Base-by-base conservation (phyloP, 768 basidiomycete species). In the Kwoniella bestiolae region DNA sequence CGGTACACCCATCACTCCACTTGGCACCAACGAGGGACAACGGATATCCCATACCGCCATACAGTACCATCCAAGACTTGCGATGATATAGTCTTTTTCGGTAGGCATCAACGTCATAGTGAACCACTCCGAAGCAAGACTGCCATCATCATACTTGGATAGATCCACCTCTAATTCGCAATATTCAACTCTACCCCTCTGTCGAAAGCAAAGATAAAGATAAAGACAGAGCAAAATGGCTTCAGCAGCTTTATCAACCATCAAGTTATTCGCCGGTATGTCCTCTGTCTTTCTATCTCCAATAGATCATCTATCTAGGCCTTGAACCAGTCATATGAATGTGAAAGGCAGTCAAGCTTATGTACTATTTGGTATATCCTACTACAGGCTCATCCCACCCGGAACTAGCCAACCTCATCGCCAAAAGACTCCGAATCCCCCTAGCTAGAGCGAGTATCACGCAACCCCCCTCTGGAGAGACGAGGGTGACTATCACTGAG, bases 301-400 rank as follows among this genome's bases (percentile, higher is more conserved):
- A n/a, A n/a, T n/a, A n/a, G n/a, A n/a, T n/a, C n/a, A n/a, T n/a
- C n/a, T n/a, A n/a, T n/a, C n/a, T n/a, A n/a, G n/a, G n/a, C n/a
- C n/a, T n/a, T n/a, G n/a, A n/a, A n/a, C n/a, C n/a, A n/a, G n/a
- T n/a, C 1, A 11, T 41, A 23, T 41, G 38, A 4, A 14, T 14
- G 11, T 51, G 46, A 35, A 31, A 44, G 14, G 26, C n/a, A 46
- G 28, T 26, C 18, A 28, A 5, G 18, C 44, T 5, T 64, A 61
- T 61, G 44, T 16, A 41, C n/a, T n/a, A 56, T 34, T 63, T 14
- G 28, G 58, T 29, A 38, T 5, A 16, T 47, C 3, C 6, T 28
- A 65, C n/a, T 58, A 12, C 83, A 96, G 94, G 95, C 80, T 95
- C 94, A 83, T 94, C 92, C 82, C 96, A 99, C 84, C 92, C 93